These are phyloP conservation scores for Yamadazyma endophytica DNA, from an alignment of 805 yeast species.

Conservation along the genomic window DNA sequence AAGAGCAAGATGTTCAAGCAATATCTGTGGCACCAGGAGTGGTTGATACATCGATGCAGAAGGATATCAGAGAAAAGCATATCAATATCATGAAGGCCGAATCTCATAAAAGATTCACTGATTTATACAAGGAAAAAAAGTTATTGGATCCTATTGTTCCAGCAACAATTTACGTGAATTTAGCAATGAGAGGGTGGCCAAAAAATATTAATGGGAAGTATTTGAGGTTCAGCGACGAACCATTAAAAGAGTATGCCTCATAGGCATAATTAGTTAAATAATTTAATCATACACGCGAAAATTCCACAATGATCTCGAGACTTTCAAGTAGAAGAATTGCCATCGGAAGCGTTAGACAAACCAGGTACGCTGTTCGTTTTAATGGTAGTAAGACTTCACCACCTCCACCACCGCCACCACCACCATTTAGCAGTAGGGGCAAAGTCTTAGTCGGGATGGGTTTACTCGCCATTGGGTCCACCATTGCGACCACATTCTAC, in stretches of 20 bases:
- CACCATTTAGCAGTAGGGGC: conserved; percentile 15
- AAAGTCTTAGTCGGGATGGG: conserved; percentile 29
- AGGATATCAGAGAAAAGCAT: conserved; percentile 63
- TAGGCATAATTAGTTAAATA: neutral
- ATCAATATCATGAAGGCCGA: conserved; percentile 58
- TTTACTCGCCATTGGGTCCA: conserved; percentile 49
- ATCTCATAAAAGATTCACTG: conserved; percentile 57
- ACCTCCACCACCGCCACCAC: conserved; percentile 6
- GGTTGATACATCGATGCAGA: conserved; percentile 89
- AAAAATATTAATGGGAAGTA: conserved; percentile 61
- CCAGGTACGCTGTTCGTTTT: conserved; percentile 1
- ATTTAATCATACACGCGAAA: neutral
- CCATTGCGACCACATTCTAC: conserved; percentile 39
- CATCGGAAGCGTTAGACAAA: neutral
- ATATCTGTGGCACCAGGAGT: conserved; percentile 92
- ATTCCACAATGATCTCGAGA: neutral
- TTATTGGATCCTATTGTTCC: conserved; percentile 70
- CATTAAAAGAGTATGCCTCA: conserved; percentile 4
- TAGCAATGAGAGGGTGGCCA: conserved; percentile 60
- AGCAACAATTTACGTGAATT: conserved; percentile 61
- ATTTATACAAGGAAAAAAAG: conserved; percentile 52
- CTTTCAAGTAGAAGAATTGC: neutral
- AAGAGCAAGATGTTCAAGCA: conserved; percentile 55
- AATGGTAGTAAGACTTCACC: conserved; percentile 1
- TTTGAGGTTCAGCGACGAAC: conserved; percentile 54